Evolutionary conservation across 192 early-diverging fungal species (phyloP), one percentile per base, ranked within the genome.

Genomic region (Coemansia erecta): DNA sequence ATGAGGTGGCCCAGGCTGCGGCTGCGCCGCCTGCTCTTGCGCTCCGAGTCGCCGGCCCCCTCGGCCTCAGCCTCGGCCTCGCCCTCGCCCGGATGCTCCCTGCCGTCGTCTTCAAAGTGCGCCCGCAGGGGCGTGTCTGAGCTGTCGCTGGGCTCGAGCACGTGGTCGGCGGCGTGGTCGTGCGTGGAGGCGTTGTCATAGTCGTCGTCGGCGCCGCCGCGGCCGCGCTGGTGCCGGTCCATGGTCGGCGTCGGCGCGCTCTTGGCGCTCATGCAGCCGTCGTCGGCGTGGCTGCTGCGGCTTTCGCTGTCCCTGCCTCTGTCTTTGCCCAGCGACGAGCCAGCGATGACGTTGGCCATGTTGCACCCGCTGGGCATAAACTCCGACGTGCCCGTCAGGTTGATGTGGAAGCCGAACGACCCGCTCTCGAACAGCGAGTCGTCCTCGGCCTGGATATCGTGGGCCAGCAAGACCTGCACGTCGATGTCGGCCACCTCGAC

Each of bases 381-480:
- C 17, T 54, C 53, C 7, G 35, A 37, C 3, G 33, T 35, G 49
- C 50, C n/a, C 11, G 22, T 2, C 18, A 61, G 37, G 33, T 48
- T 47, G 14, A 61, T 58, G n/a, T 61, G 70, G 28, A 80, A 80
- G 24, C 66, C 62, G 59, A 66, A 80, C 24, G 58, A 62, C 14
- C 43, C 62, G 23, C 49, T 35, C 17, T 54, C 67, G 56, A 80
- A 80, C 43, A 80, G 59, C 22, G 77, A 72, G 51, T 80, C 63
- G 33, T 80, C 70, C 17, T 69, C 52, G 10, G 58, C 51, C 53
- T 66, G 70, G 24, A 70, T 70, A 49, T 73, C 70, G 37, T 66
- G 57, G 0, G 43, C 41, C 4, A 46, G 46, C 3, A 77, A 35
- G 47, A 55, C 23, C 15, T 53, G 24, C 3, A 73, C 46, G 21